Conservation (phyloP, 257 asterid species). For the Nicotiana undulata region DNA sequence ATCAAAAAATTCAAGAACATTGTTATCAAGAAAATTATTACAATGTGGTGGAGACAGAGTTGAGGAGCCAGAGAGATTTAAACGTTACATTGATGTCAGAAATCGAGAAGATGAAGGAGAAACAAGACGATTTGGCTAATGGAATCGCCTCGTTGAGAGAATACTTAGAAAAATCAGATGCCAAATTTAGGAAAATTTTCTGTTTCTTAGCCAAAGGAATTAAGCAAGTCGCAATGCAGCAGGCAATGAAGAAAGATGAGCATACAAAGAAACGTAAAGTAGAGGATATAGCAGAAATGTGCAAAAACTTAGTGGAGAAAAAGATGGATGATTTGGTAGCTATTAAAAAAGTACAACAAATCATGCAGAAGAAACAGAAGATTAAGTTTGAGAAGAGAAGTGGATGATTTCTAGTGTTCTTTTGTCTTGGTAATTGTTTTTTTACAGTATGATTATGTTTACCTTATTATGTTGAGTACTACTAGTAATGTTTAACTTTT, state of each 20-base stretch:
- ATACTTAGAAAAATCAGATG: slow-evolving; percentile 1
- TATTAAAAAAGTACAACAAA: neutral
- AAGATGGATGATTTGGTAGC: neutral
- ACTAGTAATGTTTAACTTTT: too few relatives aligned
- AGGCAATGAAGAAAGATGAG: neutral
- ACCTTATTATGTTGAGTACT: too few relatives aligned
- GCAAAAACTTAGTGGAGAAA: slow-evolving; percentile 10
- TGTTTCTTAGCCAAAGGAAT: slow-evolving; percentile 19
- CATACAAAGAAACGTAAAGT: neutral
- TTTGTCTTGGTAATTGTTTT: too few relatives aligned
- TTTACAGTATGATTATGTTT: too few relatives aligned
- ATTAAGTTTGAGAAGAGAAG: neutral
- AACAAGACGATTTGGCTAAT: slow-evolving; percentile 18
- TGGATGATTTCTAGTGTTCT: neutral
- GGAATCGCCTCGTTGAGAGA: slow-evolving; percentile 13
- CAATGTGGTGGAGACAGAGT: neutral
- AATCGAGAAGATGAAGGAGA: slow-evolving; percentile 24
- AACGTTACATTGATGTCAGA: slow-evolving; percentile 19
- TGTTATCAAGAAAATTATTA: neutral
- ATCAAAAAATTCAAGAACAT: neutral
- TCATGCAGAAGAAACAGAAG: neutral
- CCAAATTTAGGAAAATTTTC: slow-evolving; percentile 1
- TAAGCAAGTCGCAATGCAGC: slow-evolving; percentile 5
- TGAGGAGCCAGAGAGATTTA: slow-evolving; percentile 10
- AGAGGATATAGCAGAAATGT: neutral